These are phyloP conservation scores for Amanita jacksonii DNA, from an alignment of 768 basidiomycete species.

Conservation along the genomic window DNA sequence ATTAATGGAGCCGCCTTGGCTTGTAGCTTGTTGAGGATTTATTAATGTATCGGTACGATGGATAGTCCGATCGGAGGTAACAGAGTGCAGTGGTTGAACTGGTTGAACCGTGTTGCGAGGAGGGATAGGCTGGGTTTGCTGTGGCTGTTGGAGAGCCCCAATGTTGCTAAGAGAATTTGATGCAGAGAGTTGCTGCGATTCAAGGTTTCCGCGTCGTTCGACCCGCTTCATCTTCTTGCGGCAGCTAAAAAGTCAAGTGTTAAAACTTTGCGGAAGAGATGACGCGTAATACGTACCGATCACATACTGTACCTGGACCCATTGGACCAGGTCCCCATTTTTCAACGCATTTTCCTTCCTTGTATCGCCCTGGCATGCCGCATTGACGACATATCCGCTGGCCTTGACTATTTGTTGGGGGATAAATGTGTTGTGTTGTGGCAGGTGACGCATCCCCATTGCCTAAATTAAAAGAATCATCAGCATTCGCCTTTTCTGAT, in stretches of 20 bases:
- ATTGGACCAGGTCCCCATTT: conserved; percentile 84
- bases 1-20: conserved; percentile 5
- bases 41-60: conserved; percentile 20
- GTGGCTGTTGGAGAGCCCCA: conserved; percentile 11
- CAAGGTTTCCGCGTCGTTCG: conserved; percentile 61
- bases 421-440: conserved; percentile 25
- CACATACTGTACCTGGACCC: conserved; percentile 78
- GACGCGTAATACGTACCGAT: conserved; percentile 37
- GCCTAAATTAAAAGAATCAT: conserved; percentile 3
- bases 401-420: conserved; percentile 47
- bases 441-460: conserved; percentile 14
- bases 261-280: not conserved
- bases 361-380: conserved; percentile 64
- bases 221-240: conserved; percentile 84
- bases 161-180: conserved; percentile 10
- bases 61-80: conserved; percentile 16
- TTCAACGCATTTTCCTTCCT: conserved; percentile 79
- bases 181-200: conserved; percentile 24
- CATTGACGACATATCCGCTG: conserved; percentile 75
- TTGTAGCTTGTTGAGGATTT: no score
- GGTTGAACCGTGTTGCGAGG: conserved; percentile 10
- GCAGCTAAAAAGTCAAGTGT: conserved; percentile 32
- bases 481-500: not conserved
- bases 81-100: conserved; percentile 14
- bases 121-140: conserved; percentile 13